phyloP scores from a whole-genome alignment of 2,329 filamentous ascomycete genomes.

The Aspergillus puulaauensis region DNA sequence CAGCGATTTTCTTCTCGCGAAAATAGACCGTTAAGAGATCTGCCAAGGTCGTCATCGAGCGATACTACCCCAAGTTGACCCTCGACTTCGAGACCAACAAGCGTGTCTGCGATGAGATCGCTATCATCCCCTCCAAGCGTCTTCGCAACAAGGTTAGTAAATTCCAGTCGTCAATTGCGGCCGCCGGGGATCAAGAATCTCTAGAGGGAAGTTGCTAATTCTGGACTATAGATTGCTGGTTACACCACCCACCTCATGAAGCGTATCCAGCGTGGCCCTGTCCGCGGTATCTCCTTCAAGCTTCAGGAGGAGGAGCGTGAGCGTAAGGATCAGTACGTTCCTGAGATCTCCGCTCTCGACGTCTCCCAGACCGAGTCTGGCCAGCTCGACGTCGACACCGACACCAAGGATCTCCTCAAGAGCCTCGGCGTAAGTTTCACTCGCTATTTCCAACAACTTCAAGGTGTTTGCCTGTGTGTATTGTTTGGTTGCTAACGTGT shows the following conservation, averaged over 20 bases:
- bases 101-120: slow-evolving; percentile 99
- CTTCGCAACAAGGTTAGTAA: slow-evolving; percentile 90
- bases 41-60: slow-evolving; percentile 99
- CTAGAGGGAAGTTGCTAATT: neutral
- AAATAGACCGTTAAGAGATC: slow-evolving; percentile 70
- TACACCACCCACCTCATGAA: slow-evolving; percentile 99
- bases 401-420: slow-evolving; percentile 99
- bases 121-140: slow-evolving; percentile 98
- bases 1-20: neutral
- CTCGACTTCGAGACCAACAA: slow-evolving; percentile 99
- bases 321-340: slow-evolving; percentile 99
- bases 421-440: slow-evolving; percentile 82
- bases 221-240: slow-evolving; percentile 74
- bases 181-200: no score
- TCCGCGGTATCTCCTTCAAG: slow-evolving; percentile 99
- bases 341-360: slow-evolving; percentile 97
- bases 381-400: slow-evolving; percentile 89
- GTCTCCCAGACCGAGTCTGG: slow-evolving; percentile 91
- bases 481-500: slow-evolving; percentile 27
- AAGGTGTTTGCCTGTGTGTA: neutral
- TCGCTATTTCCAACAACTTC: neutral
- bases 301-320: slow-evolving; percentile 99
- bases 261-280: slow-evolving; percentile 98
- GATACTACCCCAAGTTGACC: slow-evolving; percentile 95
- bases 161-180: no score